Conservation (phyloP, 1,139 yeast genomes). For the Yamadazyma blattariae region DNA sequence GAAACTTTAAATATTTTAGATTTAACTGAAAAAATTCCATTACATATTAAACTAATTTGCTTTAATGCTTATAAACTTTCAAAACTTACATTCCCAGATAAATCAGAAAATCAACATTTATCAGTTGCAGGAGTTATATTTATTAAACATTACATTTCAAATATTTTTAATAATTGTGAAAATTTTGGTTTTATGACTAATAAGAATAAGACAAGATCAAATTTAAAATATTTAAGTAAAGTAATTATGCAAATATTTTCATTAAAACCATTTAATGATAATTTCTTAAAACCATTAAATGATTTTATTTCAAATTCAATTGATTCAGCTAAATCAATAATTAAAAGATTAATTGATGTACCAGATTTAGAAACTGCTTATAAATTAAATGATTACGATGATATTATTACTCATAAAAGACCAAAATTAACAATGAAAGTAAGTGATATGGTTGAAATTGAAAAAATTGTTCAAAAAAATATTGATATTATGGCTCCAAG, state of each 20-base stretch:
- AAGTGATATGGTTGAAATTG: constrained; percentile 62
- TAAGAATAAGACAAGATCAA: constrained; percentile 34
- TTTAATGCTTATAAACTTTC: constrained; percentile 31
- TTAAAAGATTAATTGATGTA: constrained; percentile 51
- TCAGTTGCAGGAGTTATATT: constrained; percentile 70
- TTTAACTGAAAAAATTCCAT: constrained; percentile 52
- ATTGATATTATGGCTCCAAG: constrained; percentile 49
- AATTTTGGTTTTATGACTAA: constrained; percentile 46
- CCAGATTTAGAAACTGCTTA: constrained; percentile 60
- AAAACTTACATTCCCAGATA: constrained; percentile 48
- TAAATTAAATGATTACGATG: constrained; percentile 66
- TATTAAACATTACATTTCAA: constrained; percentile 59
- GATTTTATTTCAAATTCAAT: constrained; percentile 57
- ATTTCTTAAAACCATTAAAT: constrained; percentile 76
- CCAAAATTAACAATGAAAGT: constrained; percentile 63
- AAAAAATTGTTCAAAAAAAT: constrained; percentile 54
- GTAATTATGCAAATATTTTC: constrained; percentile 65
- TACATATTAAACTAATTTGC: constrained; percentile 49
- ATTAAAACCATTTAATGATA: constrained; percentile 67
- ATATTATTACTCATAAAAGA: constrained; percentile 62
- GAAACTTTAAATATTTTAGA: constrained; percentile 47
- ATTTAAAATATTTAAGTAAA: constrained; percentile 56
- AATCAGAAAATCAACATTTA: constrained; percentile 51
- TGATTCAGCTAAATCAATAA: constrained; percentile 43
- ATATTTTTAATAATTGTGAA: constrained; percentile 69